Conservation (phyloP, 2,329 filamentous ascomycete genomes). For the Beauveria medogensis region DNA sequence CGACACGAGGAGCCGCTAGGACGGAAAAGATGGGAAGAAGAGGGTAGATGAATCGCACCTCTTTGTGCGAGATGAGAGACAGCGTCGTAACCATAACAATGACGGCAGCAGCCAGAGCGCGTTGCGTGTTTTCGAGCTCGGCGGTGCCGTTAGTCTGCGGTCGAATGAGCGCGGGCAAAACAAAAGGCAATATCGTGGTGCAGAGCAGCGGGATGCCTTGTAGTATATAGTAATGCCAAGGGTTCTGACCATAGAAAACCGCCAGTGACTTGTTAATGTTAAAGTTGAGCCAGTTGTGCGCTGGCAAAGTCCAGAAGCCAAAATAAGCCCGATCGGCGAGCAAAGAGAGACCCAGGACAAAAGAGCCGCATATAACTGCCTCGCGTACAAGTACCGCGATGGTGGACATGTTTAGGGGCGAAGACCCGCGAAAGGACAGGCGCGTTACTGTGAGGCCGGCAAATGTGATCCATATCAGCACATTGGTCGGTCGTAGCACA, state of each 20-base stretch:
- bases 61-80: conserved; percentile 84
- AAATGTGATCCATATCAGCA: conserved; percentile 73
- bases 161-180: conserved; percentile 54
- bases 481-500: conserved; percentile 81
- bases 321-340: conserved; percentile 73
- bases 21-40: conserved; percentile 81
- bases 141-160: conserved; percentile 29
- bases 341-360: conserved; percentile 55
- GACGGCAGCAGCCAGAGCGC: conserved; percentile 47
- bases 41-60: conserved; percentile 94
- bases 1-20: conserved; percentile 60
- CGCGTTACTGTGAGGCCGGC: conserved; percentile 38
- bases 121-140: conserved; percentile 18
- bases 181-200: conserved; percentile 75
- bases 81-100: conserved; percentile 54
- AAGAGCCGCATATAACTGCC: conserved; percentile 52
- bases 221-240: conserved; percentile 86
- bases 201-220: conserved; percentile 84
- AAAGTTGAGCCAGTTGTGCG: conserved; percentile 79
- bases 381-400: conserved; percentile 53
- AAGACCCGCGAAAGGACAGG: conserved; percentile 25
- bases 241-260: conserved; percentile 85
- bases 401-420: conserved; percentile 34
- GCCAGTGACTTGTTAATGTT: conserved; percentile 84
- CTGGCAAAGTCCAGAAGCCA: conserved; percentile 78